phyloP scores from a whole-genome alignment of 2,329 filamentous ascomycete species.

The Neobulgaria alba region DNA sequence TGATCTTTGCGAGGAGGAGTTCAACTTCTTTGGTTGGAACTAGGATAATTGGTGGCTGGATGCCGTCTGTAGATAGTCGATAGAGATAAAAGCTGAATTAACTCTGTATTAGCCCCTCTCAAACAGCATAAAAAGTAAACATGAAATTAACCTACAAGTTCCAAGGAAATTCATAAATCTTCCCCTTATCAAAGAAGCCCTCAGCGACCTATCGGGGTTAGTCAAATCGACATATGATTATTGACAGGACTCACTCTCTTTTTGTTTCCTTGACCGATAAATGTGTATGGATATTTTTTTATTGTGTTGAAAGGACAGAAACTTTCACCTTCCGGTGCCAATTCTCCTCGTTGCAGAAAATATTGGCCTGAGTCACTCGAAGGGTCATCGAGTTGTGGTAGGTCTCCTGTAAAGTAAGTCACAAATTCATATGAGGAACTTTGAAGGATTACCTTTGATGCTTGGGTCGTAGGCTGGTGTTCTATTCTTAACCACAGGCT shows the following conservation, averaged over 20 bases:
- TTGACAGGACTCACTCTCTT: conserved; percentile 34
- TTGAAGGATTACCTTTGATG: background rate
- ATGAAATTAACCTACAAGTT: conserved; percentile 58
- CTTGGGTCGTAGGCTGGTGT: background rate
- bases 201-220: conserved; percentile 18
- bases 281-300: conserved; percentile 49
- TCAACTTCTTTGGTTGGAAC: conserved; percentile 59
- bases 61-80: conserved; percentile 36
- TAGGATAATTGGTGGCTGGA: conserved; percentile 52
- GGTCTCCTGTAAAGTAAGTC: too few relatives aligned
- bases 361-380: too few relatives aligned
- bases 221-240: conserved; percentile 1
- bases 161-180: conserved; percentile 58
- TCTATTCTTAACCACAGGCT: background rate
- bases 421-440: background rate
- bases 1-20: conserved; percentile 56
- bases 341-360: too few relatives aligned
- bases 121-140: too few relatives aligned
- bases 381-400: too few relatives aligned
- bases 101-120: too few relatives aligned
- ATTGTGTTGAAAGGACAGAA: conserved; percentile 48
- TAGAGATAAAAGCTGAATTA: conserved; percentile 61
- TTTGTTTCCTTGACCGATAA: conserved; percentile 44
- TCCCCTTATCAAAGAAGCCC: conserved; percentile 45
- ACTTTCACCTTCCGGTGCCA: conserved; percentile 20